Evolutionary conservation across 164 flowering plant genomes (phyloP).

Genomic region (Vitis cinerea): DNA sequence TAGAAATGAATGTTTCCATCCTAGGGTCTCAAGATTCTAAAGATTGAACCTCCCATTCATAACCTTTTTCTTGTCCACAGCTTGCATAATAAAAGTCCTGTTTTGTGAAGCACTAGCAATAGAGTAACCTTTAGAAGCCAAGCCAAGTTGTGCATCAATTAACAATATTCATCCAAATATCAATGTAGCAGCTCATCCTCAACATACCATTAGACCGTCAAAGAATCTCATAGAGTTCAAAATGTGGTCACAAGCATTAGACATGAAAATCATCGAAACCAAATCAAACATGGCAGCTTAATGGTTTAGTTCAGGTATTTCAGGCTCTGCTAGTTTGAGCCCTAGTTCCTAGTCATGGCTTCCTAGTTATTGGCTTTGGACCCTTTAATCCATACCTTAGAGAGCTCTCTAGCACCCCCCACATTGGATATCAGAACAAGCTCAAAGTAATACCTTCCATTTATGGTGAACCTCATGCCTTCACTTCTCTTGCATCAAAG

Average conservation of each 20-base stretch:
- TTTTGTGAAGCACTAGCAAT: too few relatives aligned
- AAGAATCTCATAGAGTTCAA: too few relatives aligned
- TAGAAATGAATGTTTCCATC: too few relatives aligned
- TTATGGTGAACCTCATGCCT: constrained; percentile 53
- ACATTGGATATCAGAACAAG: constrained; percentile 53
- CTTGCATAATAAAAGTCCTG: too few relatives aligned
- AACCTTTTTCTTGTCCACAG: too few relatives aligned
- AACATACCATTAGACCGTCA: too few relatives aligned
- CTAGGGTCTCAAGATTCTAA: too few relatives aligned
- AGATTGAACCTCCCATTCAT: too few relatives aligned
- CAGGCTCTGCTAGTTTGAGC: constrained; percentile 25
- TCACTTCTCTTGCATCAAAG: constrained; percentile 43
- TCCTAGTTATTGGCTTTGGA: constrained; percentile 33
- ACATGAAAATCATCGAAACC: not conserved
- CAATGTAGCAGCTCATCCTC: too few relatives aligned
- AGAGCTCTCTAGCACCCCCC: constrained; percentile 45
- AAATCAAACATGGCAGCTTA: not conserved
- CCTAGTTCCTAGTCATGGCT: constrained; percentile 35
- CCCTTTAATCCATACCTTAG: constrained; percentile 41
- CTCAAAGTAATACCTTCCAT: constrained; percentile 49
- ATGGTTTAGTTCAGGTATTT: constrained; percentile 11
- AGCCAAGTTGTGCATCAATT: too few relatives aligned
- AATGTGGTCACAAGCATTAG: not conserved
- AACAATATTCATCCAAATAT: too few relatives aligned
- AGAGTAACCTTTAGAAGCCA: too few relatives aligned